Conservation (phyloP, 352 stramenopile species). For the Phytophthora brassicae region DNA sequence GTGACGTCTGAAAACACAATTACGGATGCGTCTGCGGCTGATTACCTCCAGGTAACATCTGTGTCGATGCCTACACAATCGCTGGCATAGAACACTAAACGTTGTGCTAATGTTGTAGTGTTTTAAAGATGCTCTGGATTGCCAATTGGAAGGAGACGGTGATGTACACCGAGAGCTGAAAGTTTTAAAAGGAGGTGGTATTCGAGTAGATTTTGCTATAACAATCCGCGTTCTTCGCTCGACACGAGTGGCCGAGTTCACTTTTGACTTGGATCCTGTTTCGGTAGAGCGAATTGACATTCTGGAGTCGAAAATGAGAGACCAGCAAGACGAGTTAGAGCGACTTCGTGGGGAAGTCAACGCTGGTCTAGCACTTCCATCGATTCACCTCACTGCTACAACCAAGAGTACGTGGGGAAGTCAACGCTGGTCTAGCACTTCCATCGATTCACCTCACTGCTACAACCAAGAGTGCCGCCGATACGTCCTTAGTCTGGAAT, state of each 20-base stretch:
- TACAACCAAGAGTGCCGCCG: background rate
- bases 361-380: background rate
- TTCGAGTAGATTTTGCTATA: background rate
- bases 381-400: background rate
- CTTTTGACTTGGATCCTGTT: constrained; percentile 2
- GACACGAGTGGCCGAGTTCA: background rate
- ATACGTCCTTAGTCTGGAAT: background rate
- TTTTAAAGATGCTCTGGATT: background rate
- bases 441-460: background rate
- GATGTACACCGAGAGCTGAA: background rate
- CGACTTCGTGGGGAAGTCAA: background rate
- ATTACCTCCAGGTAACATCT: background rate
- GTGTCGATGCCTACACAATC: too few species aligned
- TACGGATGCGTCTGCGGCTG: background rate
- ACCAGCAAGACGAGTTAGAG: constrained; percentile 8
- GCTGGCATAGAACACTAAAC: background rate
- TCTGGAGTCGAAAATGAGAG: constrained; percentile 7
- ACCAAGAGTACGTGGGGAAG: background rate
- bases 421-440: too few species aligned
- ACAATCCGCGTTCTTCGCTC: background rate
- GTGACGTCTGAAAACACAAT: background rate
- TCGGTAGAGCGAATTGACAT: constrained; percentile 8
- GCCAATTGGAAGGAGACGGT: background rate
- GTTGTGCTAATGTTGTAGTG: background rate
- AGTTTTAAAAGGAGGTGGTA: background rate